These are phyloP conservation scores for Penicillium canescens DNA, from an alignment of 495 filamentous ascomycete genomes.

Conservation along the genomic window DNA sequence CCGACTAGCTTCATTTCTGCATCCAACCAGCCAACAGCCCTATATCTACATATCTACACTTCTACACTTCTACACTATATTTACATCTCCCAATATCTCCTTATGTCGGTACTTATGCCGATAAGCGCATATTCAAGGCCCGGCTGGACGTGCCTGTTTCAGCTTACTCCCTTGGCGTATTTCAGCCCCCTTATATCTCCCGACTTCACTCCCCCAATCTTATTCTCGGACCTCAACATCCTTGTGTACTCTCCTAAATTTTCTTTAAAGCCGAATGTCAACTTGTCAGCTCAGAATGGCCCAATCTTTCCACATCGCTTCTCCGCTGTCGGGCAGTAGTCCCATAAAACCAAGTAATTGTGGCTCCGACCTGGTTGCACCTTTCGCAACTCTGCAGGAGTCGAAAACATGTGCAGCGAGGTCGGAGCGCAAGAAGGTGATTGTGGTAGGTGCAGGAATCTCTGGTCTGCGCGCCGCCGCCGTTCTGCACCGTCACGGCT, in stretches of 20 bases:
- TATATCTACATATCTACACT: too few relatives aligned
- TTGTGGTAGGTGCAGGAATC: slow-evolving; percentile 26
- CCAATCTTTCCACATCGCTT: slow-evolving; percentile 20
- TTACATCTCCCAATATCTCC: too few relatives aligned
- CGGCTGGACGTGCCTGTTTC: slow-evolving; percentile 3
- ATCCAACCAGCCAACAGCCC: too few relatives aligned
- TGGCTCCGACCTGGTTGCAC: slow-evolving; percentile 25
- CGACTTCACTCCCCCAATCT: background rate
- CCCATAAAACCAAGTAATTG: slow-evolving; percentile 24
- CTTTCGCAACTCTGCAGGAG: slow-evolving; percentile 18
- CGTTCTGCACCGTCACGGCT: slow-evolving; percentile 16
- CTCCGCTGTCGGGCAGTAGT: slow-evolving; percentile 10
- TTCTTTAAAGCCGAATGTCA: slow-evolving; percentile 14
- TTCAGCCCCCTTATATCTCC: background rate
- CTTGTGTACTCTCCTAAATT: background rate
- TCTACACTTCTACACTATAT: too few relatives aligned
- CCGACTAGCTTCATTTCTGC: too few relatives aligned
- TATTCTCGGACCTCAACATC: background rate
- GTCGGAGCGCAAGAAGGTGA: slow-evolving; percentile 25
- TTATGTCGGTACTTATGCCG: background rate
- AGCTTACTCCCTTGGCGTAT: background rate
- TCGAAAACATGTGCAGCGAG: slow-evolving; percentile 18
- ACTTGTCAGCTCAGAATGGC: slow-evolving; percentile 28
- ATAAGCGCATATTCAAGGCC: background rate
- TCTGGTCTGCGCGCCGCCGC: slow-evolving; percentile 24